Evolutionary conservation across 164 flowering plant genomes (phyloP).

Genomic region (Berberis thunbergii): DNA sequence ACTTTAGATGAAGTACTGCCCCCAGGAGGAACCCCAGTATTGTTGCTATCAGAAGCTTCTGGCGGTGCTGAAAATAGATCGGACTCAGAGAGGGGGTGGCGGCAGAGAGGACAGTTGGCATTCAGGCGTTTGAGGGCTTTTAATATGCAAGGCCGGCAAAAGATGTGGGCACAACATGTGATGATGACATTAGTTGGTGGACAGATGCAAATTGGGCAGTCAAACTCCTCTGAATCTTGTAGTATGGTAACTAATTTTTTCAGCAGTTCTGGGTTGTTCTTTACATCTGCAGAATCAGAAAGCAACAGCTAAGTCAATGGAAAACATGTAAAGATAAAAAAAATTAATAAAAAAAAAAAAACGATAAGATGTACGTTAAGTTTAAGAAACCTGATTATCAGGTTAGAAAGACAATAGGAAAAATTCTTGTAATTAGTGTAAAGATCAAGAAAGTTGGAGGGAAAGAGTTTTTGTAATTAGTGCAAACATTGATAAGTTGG

Average conservation of each 20-base stretch:
- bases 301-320: neutral
- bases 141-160: conserved; percentile 67
- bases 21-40: conserved; percentile 8
- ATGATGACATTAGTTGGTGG: conserved; percentile 55
- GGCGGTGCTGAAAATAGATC: conserved; percentile 74
- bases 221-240: conserved; percentile 85
- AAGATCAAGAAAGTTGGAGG: no score
- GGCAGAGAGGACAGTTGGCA: conserved; percentile 77
- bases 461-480: no score
- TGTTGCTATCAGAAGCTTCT: conserved; percentile 22
- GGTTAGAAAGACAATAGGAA: no score
- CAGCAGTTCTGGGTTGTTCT: conserved; percentile 71
- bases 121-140: conserved; percentile 46
- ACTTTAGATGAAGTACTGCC: conserved; percentile 50
- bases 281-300: conserved; percentile 45
- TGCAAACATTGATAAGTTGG: no score
- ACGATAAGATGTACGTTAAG: no score
- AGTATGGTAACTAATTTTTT: conserved; percentile 51
- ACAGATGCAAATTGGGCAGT: conserved; percentile 86
- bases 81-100: conserved; percentile 45
- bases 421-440: no score
- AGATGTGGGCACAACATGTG: conserved; percentile 81
- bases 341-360: neutral
- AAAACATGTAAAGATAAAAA: neutral
- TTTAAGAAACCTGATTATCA: no score